These are phyloP conservation scores for Collybia mongolica DNA, from an alignment of 768 basidiomycete species.

Conservation along the genomic window DNA sequence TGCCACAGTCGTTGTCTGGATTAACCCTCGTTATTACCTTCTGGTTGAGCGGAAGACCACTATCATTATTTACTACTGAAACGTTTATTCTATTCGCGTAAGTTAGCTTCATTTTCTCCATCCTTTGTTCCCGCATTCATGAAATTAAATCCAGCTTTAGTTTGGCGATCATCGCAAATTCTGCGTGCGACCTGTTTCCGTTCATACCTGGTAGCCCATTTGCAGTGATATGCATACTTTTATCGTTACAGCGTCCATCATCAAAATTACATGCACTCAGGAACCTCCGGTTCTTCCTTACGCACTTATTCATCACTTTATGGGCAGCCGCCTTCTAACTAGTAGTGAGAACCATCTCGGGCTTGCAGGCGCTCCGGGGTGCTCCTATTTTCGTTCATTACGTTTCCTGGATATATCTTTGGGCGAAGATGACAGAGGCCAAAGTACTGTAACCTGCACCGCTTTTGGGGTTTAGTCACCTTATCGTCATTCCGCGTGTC, in stretches of 20 bases:
- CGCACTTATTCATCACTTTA: not conserved
- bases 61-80: not conserved
- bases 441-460: conserved; percentile 4
- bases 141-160: no score
- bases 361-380: not conserved
- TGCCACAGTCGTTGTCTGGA: not conserved
- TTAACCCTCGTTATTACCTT: not conserved
- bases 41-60: not conserved
- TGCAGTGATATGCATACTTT: not conserved
- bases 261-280: not conserved
- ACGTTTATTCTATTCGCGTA: not conserved
- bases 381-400: not conserved
- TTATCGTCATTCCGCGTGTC: conserved; percentile 7
- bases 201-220: not conserved
- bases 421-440: not conserved
- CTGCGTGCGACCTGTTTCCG: not conserved
- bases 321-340: not conserved
- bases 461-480: conserved; percentile 5
- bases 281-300: not conserved
- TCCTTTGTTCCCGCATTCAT: not conserved
- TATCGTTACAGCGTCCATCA: not conserved
- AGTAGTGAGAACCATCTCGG: not conserved
- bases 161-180: not conserved
- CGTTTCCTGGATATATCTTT: not conserved
- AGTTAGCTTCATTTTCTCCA: not conserved